These are phyloP conservation scores for Gleditsia sinensis DNA, from an alignment of 306 rosid genomes.

Conservation along the genomic window DNA sequence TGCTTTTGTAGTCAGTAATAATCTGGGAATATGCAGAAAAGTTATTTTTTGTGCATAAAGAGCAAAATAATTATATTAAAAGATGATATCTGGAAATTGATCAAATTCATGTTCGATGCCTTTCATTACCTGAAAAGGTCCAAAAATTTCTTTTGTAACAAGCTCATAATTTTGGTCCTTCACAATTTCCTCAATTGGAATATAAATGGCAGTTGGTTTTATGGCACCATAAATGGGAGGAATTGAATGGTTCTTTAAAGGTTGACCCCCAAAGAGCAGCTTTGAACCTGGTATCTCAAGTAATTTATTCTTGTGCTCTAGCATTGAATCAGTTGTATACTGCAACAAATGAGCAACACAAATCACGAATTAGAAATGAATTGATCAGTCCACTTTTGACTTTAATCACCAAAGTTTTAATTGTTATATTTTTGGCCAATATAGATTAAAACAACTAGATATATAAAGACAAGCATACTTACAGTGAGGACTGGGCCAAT, in stretches of 20 bases:
- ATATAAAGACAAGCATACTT: slow-evolving; percentile 26
- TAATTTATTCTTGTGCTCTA: slow-evolving; percentile 75
- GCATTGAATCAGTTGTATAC: slow-evolving; percentile 73
- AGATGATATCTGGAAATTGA: not conserved
- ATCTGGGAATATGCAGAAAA: slow-evolving; percentile 46
- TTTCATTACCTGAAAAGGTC: slow-evolving; percentile 86
- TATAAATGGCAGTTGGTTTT: slow-evolving; percentile 82
- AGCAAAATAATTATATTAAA: slow-evolving; percentile 11
- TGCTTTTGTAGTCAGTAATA: slow-evolving; percentile 68
- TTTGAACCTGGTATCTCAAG: slow-evolving; percentile 86
- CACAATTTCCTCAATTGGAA: slow-evolving; percentile 86
- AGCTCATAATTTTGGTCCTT: slow-evolving; percentile 74
- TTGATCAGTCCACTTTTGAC: too few relatives aligned
- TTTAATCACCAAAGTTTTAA: too few relatives aligned
- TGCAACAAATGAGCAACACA: slow-evolving; percentile 40
- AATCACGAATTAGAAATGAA: slow-evolving; percentile 29
- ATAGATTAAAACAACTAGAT: not conserved
- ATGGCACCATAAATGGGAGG: slow-evolving; percentile 84
- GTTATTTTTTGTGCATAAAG: slow-evolving; percentile 33
- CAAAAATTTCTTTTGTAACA: slow-evolving; percentile 89
- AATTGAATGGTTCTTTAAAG: slow-evolving; percentile 76
- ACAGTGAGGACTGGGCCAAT: slow-evolving; percentile 94
- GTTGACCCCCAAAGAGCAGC: slow-evolving; percentile 87
- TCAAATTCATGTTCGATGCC: slow-evolving; percentile 1
- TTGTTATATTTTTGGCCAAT: not conserved